Percentiles rank a stretch among this genome's conserved stretches.
Evolutionary conservation across 495 filamentous ascomycete genomes (phyloP).

Genomic region (Hypoxylon lenormandii): DNA sequence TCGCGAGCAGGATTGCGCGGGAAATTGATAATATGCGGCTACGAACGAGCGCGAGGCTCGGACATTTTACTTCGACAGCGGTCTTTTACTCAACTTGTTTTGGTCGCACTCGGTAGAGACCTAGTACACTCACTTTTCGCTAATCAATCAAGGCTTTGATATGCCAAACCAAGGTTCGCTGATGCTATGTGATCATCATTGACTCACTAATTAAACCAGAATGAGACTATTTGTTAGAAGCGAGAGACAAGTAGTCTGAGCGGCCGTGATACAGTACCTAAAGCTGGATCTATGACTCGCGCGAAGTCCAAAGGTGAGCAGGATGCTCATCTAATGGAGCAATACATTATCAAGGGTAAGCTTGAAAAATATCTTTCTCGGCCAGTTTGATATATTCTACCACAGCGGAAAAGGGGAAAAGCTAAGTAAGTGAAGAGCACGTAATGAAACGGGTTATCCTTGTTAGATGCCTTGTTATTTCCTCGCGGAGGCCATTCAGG

Average conservation of each 20-base stretch:
- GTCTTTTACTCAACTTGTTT: slow-evolving; percentile 1
- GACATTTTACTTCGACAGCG: slow-evolving; percentile 12
- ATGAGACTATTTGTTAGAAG: not conserved
- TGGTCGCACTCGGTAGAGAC: slow-evolving; percentile 7
- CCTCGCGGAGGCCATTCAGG: not conserved
- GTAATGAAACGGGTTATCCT: not conserved
- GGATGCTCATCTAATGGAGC: not conserved
- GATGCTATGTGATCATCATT: slow-evolving; percentile 6
- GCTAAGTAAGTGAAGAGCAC: not conserved
- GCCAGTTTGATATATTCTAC: not conserved
- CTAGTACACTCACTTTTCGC: slow-evolving; percentile 18
- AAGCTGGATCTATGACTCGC: not conserved
- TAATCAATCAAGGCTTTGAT: slow-evolving; percentile 29
- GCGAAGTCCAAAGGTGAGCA: not conserved
- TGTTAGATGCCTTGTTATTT: not conserved
- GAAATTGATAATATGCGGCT: slow-evolving; percentile 7
- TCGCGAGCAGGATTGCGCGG: slow-evolving; percentile 20
- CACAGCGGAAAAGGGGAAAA: not conserved
- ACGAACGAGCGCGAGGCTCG: slow-evolving; percentile 4
- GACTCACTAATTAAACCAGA: slow-evolving; percentile 7
- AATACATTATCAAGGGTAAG: not conserved
- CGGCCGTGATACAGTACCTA: not conserved
- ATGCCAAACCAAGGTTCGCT: not conserved
- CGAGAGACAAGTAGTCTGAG: not conserved
- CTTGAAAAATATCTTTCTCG: too few relatives aligned